Percentiles rank a stretch among this genome's conserved stretches.
Evolutionary conservation across 2,329 filamentous ascomycete species (phyloP).

Genomic region (Alternaria incomplexa): DNA sequence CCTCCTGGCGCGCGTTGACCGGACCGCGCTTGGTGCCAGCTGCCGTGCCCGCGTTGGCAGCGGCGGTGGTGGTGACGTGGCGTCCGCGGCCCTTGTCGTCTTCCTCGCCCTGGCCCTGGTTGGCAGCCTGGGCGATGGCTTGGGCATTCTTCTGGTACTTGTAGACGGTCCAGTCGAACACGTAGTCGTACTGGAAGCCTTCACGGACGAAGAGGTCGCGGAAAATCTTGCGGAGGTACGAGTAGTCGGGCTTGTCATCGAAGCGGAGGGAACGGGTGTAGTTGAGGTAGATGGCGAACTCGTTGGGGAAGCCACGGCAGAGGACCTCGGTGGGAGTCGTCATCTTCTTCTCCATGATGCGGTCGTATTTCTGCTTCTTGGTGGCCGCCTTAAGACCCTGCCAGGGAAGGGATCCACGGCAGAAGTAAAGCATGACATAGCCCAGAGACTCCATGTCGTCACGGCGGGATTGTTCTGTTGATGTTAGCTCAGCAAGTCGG

Average conservation of each 20-base stretch:
- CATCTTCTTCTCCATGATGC: constrained; percentile 99
- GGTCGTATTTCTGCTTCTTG: constrained; percentile 99
- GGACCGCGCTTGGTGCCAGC: constrained; percentile 72
- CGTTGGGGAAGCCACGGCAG: constrained; percentile 98
- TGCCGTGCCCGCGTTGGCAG: constrained; percentile 67
- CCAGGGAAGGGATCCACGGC: constrained; percentile 97
- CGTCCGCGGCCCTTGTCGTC: constrained; percentile 75
- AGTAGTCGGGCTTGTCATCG: constrained; percentile 99
- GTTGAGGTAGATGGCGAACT: constrained; percentile 99
- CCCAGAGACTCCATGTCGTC: constrained; percentile 99
- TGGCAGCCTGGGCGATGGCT: constrained; percentile 84
- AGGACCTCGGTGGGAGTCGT: constrained; percentile 98
- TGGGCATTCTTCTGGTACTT: constrained; percentile 99
- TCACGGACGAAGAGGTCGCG: constrained; percentile 98
- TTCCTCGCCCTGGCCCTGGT: constrained; percentile 68
- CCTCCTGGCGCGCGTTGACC: constrained; percentile 80
- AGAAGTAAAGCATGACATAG: constrained; percentile 99
- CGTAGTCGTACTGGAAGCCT: constrained; percentile 99
- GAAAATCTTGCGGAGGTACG: constrained; percentile 99
- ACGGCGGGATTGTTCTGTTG: constrained; percentile 90
- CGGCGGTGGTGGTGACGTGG: constrained; percentile 64
- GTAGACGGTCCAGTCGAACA: constrained; percentile 99
- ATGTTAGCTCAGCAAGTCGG: constrained; percentile 17
- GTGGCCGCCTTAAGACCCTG: constrained; percentile 98
- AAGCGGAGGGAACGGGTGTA: constrained; percentile 98